Conservation (phyloP, 257 asterid species). For the Ophiorrhiza pumila region DNA sequence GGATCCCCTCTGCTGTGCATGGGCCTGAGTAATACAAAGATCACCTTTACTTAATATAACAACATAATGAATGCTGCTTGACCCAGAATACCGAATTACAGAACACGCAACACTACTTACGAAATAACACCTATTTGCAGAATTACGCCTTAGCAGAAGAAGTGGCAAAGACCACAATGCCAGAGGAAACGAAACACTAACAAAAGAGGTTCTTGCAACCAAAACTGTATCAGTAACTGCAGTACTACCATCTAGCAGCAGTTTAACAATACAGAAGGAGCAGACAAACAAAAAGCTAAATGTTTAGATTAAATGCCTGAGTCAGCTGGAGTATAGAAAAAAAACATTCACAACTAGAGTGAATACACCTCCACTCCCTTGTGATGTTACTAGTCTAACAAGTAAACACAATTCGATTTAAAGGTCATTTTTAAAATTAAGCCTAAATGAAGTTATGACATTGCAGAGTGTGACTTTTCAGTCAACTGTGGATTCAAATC, state of each 20-base stretch:
- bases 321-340: background rate
- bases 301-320: background rate
- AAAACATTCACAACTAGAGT: background rate
- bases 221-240: background rate
- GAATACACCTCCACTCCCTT: background rate
- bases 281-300: background rate
- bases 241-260: background rate
- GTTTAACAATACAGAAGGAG: background rate
- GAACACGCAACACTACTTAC: slow-evolving; percentile 14
- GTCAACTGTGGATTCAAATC: background rate
- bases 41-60: slow-evolving; percentile 30
- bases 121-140: slow-evolving; percentile 2
- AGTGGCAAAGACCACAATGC: background rate
- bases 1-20: slow-evolving; percentile 42
- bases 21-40: slow-evolving; percentile 47
- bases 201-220: background rate
- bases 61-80: slow-evolving; percentile 16
- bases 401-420: background rate
- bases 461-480: background rate
- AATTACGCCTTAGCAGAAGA: background rate
- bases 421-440: no score
- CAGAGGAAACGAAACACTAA: background rate
- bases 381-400: background rate
- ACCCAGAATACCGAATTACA: slow-evolving; percentile 23
- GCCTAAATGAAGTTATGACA: background rate